phyloP scores from a whole-genome alignment of 1,139 yeast species.

The Diutina siamensis region DNA sequence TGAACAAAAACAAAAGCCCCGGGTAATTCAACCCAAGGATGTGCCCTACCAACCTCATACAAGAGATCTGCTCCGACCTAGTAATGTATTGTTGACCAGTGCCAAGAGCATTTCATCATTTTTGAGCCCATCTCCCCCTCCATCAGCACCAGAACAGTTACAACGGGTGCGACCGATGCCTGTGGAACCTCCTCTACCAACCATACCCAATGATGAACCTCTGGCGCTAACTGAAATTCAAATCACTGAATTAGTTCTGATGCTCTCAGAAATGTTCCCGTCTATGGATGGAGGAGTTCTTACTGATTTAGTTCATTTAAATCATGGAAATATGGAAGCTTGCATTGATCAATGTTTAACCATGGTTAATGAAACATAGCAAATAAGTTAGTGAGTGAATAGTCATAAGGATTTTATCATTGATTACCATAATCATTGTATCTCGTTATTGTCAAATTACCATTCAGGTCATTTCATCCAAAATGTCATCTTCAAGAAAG shows the following conservation, averaged over 20 bases:
- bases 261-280: constrained; percentile 67
- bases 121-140: constrained; percentile 32
- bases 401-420: too few species aligned
- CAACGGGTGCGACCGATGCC: constrained; percentile 6
- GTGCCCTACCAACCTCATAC: neutral
- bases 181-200: constrained; percentile 9
- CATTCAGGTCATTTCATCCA: constrained; percentile 7
- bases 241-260: constrained; percentile 19
- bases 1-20: constrained; percentile 15
- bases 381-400: neutral
- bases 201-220: constrained; percentile 7
- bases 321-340: constrained; percentile 57
- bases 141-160: neutral
- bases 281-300: constrained; percentile 55
- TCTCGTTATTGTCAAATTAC: neutral
- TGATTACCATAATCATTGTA: too few species aligned
- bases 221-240: constrained; percentile 10
- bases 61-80: constrained; percentile 24
- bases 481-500: constrained; percentile 35
- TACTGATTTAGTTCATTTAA: constrained; percentile 58
- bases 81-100: constrained; percentile 38
- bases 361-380: constrained; percentile 9
- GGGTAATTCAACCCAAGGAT: constrained; percentile 14
- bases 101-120: constrained; percentile 38
- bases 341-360: constrained; percentile 59